Evolutionary conservation across 192 early-diverging fungal species (phyloP).

Genomic region (Coemansia sp.): DNA sequence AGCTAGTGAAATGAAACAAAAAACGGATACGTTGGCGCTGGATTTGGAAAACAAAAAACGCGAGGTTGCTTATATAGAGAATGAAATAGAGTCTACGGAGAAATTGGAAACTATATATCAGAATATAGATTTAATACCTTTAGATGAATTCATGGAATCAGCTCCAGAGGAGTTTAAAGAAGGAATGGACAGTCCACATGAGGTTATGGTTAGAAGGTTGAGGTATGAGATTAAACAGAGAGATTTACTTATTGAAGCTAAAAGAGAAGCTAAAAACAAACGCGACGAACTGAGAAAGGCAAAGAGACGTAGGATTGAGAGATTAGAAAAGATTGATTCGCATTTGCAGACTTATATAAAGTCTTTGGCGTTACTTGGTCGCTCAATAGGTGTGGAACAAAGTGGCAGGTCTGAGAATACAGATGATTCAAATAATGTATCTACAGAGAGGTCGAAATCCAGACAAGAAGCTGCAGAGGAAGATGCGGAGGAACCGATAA

Average conservation of each 20-base stretch:
- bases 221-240: slow-evolving; percentile 46
- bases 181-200: slow-evolving; percentile 31
- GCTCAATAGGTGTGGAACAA: too few relatives aligned
- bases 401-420: slow-evolving; percentile 1
- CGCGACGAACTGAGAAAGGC: slow-evolving; percentile 32
- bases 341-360: slow-evolving; percentile 38
- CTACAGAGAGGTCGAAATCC: background rate
- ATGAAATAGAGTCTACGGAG: slow-evolving; percentile 38
- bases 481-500: slow-evolving; percentile 16
- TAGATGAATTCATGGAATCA: slow-evolving; percentile 18
- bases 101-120: slow-evolving; percentile 50
- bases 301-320: slow-evolving; percentile 41
- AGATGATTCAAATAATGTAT: slow-evolving; percentile 4
- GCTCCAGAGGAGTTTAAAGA: slow-evolving; percentile 30
- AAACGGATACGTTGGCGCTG: slow-evolving; percentile 31
- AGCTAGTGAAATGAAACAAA: slow-evolving; percentile 28
- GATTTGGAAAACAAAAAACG: slow-evolving; percentile 32
- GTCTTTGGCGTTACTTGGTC: slow-evolving; percentile 20
- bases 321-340: slow-evolving; percentile 37
- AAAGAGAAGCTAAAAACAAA: slow-evolving; percentile 8
- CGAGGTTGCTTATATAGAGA: slow-evolving; percentile 32
- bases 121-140: slow-evolving; percentile 30
- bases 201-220: slow-evolving; percentile 46
- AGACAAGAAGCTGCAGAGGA: slow-evolving; percentile 3
- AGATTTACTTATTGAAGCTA: slow-evolving; percentile 21